Percentiles rank a stretch among this genome's conserved stretches.
phyloP scores from a whole-genome alignment of 495 filamentous ascomycete genomes.

The Aspergillus campestris region DNA sequence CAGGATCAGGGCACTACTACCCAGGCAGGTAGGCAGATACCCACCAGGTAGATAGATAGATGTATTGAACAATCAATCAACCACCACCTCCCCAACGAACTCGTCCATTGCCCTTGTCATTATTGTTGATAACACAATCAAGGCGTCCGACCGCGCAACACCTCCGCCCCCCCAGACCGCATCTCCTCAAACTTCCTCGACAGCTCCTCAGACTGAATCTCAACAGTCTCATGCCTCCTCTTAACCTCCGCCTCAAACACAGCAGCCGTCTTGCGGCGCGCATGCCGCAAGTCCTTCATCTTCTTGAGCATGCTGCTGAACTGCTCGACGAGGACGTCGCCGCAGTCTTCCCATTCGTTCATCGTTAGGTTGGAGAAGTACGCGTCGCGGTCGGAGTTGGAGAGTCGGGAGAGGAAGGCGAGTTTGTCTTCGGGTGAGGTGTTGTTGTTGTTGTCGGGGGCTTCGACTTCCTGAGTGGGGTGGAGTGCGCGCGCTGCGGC shows the following conservation, averaged over 20 bases:
- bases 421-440: constrained; percentile 19
- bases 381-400: constrained; percentile 41
- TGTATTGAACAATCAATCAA: too few relatives aligned
- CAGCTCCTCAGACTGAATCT: constrained; percentile 28
- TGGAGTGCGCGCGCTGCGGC: constrained; percentile 7
- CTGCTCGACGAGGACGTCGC: constrained; percentile 67
- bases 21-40: too few relatives aligned
- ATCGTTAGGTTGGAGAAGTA: constrained; percentile 59
- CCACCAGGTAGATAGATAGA: too few relatives aligned
- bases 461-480: too few relatives aligned
- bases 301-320: constrained; percentile 55
- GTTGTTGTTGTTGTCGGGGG: too few relatives aligned
- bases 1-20: too few relatives aligned
- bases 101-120: too few relatives aligned
- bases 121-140: constrained; percentile 5
- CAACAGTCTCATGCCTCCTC: constrained; percentile 36
- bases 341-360: constrained; percentile 73
- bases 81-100: too few relatives aligned
- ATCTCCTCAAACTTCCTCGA: constrained; percentile 34
- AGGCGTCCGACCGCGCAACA: constrained; percentile 31
- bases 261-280: constrained; percentile 54
- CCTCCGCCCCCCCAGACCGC: constrained; percentile 34
- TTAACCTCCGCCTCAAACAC: constrained; percentile 63
- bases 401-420: constrained; percentile 18
- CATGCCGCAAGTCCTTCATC: constrained; percentile 54